phyloP scores from a whole-genome alignment of 352 stramenopile species.

The Phytophthora macrochlamydospora region DNA sequence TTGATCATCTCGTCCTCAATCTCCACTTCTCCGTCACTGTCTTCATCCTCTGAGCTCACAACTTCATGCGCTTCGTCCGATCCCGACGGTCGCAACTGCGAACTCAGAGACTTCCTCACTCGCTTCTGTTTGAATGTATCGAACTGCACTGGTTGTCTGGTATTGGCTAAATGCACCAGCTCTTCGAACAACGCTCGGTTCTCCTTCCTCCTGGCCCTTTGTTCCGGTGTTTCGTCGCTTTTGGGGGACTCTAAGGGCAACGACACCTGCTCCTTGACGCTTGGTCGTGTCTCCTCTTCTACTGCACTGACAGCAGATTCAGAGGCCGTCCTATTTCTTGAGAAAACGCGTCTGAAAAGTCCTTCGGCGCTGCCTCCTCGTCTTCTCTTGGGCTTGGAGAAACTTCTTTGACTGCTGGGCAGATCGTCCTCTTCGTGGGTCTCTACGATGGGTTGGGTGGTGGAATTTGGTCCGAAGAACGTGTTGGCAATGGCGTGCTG shows the following conservation, averaged over 20 bases:
- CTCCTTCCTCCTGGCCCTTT: slow-evolving; percentile 40
- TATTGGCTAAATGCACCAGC: slow-evolving; percentile 65
- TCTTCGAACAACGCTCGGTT: slow-evolving; percentile 59
- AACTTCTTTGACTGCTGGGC: slow-evolving; percentile 17
- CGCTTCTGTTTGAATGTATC: slow-evolving; percentile 45
- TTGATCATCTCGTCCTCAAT: slow-evolving; percentile 91
- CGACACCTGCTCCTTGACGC: slow-evolving; percentile 24
- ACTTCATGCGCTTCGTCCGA: slow-evolving; percentile 36
- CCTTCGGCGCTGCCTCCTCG: slow-evolving; percentile 12
- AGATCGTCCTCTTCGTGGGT: slow-evolving; percentile 20
- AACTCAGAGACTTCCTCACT: slow-evolving; percentile 16
- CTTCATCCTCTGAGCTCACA: slow-evolving; percentile 61
- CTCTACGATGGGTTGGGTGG: slow-evolving; percentile 31
- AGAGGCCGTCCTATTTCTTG: slow-evolving; percentile 23
- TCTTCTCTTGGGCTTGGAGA: slow-evolving; percentile 12
- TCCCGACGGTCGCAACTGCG: slow-evolving; percentile 22
- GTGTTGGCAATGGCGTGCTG: slow-evolving; percentile 36
- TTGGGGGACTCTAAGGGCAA: slow-evolving; percentile 22
- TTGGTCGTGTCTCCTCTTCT: slow-evolving; percentile 1
- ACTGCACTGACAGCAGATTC: slow-evolving; percentile 20
- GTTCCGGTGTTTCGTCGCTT: slow-evolving; percentile 27
- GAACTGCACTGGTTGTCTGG: slow-evolving; percentile 53
- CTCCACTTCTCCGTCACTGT: slow-evolving; percentile 46
- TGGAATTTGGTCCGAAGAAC: slow-evolving; percentile 48
- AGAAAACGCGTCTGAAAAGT: slow-evolving; percentile 19